These are phyloP conservation scores for Aspergillus sparsus DNA, from an alignment of 495 filamentous ascomycete species.

Conservation along the genomic window DNA sequence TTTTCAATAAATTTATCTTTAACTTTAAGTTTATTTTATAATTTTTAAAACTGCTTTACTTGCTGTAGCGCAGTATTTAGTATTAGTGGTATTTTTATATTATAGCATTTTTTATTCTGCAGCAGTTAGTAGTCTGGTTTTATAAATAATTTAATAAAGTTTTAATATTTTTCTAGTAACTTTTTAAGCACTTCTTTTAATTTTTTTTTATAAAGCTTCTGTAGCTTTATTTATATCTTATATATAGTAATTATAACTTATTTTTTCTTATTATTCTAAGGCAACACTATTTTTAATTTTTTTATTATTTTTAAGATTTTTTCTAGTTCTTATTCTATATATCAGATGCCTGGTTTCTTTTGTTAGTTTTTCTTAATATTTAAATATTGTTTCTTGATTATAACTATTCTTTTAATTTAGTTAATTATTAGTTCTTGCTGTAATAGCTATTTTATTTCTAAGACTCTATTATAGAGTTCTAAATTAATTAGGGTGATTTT, in stretches of 20 bases:
- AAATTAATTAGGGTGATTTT: background rate
- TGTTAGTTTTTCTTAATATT: background rate
- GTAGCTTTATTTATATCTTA: background rate
- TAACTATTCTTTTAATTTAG: slow-evolving; percentile 10
- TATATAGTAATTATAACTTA: background rate
- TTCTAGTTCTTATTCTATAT: background rate
- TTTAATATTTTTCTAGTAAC: background rate
- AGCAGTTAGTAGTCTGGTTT: background rate
- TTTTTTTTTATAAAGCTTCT: background rate
- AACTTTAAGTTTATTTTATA: background rate
- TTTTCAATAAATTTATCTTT: background rate
- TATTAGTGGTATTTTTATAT: background rate
- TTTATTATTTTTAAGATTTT: background rate
- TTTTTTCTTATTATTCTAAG: background rate
- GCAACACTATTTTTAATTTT: background rate
- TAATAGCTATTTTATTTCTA: slow-evolving; percentile 11
- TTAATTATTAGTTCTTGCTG: slow-evolving; percentile 8
- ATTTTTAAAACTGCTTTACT: background rate
- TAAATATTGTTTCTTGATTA: background rate
- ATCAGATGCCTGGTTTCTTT: background rate
- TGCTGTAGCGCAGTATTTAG: background rate
- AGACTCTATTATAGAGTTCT: slow-evolving; percentile 1
- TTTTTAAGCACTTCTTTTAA: background rate
- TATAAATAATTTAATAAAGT: slow-evolving; percentile 2
- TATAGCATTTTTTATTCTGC: background rate